Evolutionary conservation across 768 basidiomycete species (phyloP).

Genomic region (Plicaturopsis crispa): DNA sequence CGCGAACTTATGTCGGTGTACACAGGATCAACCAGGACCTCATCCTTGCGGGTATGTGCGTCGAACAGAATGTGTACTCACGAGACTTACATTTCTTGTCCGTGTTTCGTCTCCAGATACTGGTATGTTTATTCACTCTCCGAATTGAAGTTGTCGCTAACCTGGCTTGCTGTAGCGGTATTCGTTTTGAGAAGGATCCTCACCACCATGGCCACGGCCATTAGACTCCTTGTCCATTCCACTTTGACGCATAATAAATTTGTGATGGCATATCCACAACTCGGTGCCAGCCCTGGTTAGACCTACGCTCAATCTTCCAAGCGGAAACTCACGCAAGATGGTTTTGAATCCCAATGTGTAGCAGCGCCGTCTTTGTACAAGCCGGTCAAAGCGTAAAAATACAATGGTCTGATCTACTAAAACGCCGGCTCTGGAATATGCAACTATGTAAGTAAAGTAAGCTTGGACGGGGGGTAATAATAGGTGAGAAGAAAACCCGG

Average conservation of each 20-base stretch:
- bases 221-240: conserved; percentile 29
- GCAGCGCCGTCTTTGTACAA: conserved; percentile 10
- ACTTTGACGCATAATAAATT: conserved; percentile 4
- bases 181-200: conserved; percentile 82
- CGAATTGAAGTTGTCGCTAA: conserved; percentile 1
- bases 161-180: conserved; percentile 46
- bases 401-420: conserved; percentile 44
- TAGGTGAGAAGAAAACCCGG: conserved; percentile 6
- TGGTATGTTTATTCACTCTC: conserved; percentile 30
- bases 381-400: conserved; percentile 38
- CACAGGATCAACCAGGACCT: conserved; percentile 84
- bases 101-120: conserved; percentile 27
- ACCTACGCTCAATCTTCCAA: no score
- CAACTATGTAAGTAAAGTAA: conserved; percentile 25
- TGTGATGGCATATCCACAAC: conserved; percentile 11
- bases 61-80: conserved; percentile 3
- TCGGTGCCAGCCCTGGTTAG: conserved; percentile 9
- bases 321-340: no score
- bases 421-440: conserved; percentile 35
- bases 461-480: conserved; percentile 5
- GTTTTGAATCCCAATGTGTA: no score
- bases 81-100: conserved; percentile 3
- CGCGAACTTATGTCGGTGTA: conserved; percentile 6
- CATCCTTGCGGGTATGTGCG: conserved; percentile 80
- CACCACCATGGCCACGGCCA: no score